These are phyloP conservation scores for Penicillium verhagenii DNA, from an alignment of 495 filamentous ascomycete genomes.

Conservation along the genomic window DNA sequence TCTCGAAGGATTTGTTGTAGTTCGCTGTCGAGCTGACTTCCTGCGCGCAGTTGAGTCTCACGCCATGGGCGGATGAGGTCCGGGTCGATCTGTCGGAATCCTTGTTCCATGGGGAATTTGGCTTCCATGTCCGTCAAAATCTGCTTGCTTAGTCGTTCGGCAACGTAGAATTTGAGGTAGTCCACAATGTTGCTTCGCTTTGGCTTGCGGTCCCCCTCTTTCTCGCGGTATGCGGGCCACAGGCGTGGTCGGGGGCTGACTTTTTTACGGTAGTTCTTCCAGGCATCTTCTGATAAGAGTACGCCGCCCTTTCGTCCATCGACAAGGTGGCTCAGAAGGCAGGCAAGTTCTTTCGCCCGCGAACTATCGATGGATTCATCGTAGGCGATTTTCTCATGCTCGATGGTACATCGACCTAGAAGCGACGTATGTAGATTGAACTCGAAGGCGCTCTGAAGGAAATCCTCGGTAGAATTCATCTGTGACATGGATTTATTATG, in stretches of 20 bases:
- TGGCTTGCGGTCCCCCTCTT: conserved; percentile 34
- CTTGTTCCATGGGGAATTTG: conserved; percentile 30
- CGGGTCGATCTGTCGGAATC: conserved; percentile 37
- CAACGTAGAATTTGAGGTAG: conserved; percentile 64
- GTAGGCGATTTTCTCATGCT: conserved; percentile 72
- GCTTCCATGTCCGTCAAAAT: conserved; percentile 49
- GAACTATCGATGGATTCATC: conserved; percentile 55
- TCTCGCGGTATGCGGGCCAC: conserved; percentile 35
- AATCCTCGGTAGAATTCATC: conserved; percentile 32
- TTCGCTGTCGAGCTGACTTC: conserved; percentile 27
- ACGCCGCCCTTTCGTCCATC: conserved; percentile 78
- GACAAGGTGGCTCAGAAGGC: conserved; percentile 74
- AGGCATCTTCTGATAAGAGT: conserved; percentile 58
- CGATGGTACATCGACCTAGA: conserved; percentile 72
- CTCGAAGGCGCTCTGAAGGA: conserved; percentile 55
- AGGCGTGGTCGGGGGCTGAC: conserved; percentile 30
- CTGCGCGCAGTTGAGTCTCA: conserved; percentile 30
- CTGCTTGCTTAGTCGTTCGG: conserved; percentile 47
- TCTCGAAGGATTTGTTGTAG: conserved; percentile 25
- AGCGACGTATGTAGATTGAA: conserved; percentile 66
- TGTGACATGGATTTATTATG: conserved; percentile 46
- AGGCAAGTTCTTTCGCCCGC: conserved; percentile 58
- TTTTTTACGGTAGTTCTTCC: conserved; percentile 48
- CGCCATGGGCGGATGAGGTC: conserved; percentile 49
- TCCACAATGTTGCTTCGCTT: conserved; percentile 63